A percentile compares a stretch with the other conserved stretches of the same genome.
phyloP scores from a whole-genome alignment of 1,284 basidiomycete genomes.

The Neonothopanus nambi region DNA sequence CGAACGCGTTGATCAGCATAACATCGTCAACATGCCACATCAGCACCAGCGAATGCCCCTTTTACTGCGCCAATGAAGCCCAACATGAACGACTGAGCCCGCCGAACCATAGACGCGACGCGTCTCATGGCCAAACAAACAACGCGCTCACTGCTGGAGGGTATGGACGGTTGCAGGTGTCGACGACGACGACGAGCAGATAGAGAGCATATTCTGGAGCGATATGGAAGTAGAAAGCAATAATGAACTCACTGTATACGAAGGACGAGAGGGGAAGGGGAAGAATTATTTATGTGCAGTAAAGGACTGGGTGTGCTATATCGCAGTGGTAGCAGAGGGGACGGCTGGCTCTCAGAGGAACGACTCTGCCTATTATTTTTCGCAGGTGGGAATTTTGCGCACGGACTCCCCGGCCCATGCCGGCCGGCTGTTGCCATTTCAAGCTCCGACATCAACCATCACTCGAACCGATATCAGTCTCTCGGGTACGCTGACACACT shows the following conservation, averaged over 20 bases:
- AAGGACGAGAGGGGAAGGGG: constrained; percentile 4
- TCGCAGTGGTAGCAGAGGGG: constrained; percentile 10
- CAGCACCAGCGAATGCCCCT: neutral
- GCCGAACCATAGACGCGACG: constrained; percentile 19
- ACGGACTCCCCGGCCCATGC: neutral
- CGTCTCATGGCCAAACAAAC: constrained; percentile 28
- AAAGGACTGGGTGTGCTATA: constrained; percentile 13
- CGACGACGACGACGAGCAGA: constrained; percentile 21
- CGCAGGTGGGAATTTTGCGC: constrained; percentile 10
- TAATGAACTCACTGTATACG: constrained; percentile 13
- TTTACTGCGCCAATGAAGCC: too few relatives aligned
- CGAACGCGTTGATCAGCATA: constrained; percentile 22
- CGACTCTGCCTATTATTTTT: constrained; percentile 3
- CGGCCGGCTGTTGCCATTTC: constrained; percentile 1
- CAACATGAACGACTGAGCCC: constrained; percentile 3
- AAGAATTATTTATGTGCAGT: constrained; percentile 9
- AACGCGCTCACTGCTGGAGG: constrained; percentile 21
- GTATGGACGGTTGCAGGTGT: constrained; percentile 6
- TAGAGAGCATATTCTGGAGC: constrained; percentile 1
- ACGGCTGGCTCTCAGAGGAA: neutral
- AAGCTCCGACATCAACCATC: constrained; percentile 6
- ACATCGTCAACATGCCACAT: constrained; percentile 9
- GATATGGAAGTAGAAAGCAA: constrained; percentile 3
- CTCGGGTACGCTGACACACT: too few relatives aligned
- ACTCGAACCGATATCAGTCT: neutral